These are phyloP conservation scores for Talaromyces albobiverticillius DNA, from an alignment of 2,329 filamentous ascomycete genomes.

Conservation along the genomic window DNA sequence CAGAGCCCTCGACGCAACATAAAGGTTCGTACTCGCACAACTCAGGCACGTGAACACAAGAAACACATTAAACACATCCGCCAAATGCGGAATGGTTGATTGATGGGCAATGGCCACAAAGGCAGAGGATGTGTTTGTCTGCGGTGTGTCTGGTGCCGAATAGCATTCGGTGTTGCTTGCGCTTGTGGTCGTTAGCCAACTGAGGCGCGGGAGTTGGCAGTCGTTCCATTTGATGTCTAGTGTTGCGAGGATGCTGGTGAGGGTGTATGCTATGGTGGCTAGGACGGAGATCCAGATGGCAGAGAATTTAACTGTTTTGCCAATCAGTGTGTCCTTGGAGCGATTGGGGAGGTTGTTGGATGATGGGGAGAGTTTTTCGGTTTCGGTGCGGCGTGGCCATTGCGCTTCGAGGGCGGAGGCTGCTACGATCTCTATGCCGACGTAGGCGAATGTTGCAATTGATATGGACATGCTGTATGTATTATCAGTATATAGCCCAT, in stretches of 20 bases:
- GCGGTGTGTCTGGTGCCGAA: not conserved
- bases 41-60: slow-evolving; percentile 31
- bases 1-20: slow-evolving; percentile 32
- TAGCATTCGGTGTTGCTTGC: not conserved
- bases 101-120: slow-evolving; percentile 24
- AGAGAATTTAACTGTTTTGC: slow-evolving; percentile 24
- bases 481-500: not conserved
- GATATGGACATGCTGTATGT: slow-evolving; percentile 26
- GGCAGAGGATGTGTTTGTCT: slow-evolving; percentile 17
- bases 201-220: slow-evolving; percentile 19
- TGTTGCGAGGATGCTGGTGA: slow-evolving; percentile 24
- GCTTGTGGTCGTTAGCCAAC: slow-evolving; percentile 16
- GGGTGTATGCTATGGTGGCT: slow-evolving; percentile 24
- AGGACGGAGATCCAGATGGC: slow-evolving; percentile 30
- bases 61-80: slow-evolving; percentile 25
- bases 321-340: slow-evolving; percentile 9
- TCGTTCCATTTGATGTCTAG: slow-evolving; percentile 25
- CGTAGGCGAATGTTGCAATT: slow-evolving; percentile 29
- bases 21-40: slow-evolving; percentile 33
- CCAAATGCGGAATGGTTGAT: slow-evolving; percentile 21
- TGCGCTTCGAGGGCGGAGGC: slow-evolving; percentile 34
- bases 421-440: slow-evolving; percentile 33
- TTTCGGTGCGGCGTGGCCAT: slow-evolving; percentile 11
- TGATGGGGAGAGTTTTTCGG: slow-evolving; percentile 5
- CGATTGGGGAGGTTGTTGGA: slow-evolving; percentile 12